Base-by-base conservation (phyloP, 768 basidiomycete species). In the Chlorophyllum brunneum region DNA sequence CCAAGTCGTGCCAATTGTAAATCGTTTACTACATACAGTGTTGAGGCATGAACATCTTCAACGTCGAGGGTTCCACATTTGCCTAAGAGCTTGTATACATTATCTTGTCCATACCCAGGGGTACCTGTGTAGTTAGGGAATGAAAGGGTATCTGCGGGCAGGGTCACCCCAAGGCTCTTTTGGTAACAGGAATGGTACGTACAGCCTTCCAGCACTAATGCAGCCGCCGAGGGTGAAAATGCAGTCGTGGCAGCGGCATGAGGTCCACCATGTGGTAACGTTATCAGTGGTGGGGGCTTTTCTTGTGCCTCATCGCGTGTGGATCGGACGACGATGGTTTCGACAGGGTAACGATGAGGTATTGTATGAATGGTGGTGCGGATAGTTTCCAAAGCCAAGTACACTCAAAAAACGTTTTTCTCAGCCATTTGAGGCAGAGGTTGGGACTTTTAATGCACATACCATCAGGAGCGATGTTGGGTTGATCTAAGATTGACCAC, bases 91-190 rank as follows among this genome's bases (percentile, higher is more conserved):
- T 66, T 67, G 43, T 73, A 75, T 29, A 87, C 68, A n/a, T 73
- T 74, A n/a, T 64, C 69, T 55, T 88, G 80, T 0, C 86, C 86
- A 51, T 72, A 87, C 2, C 87, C 87, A 27, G 76, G 65, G 0
- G 83, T 83, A 0, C 87, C 87, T 0, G 80, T 82, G 61, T 88
- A 88, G 62, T 86, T 86, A 0, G 81, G 80, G 9, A 77, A 54
- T 1, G 80, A 81, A 5, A 87, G 51, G 0, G 79, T 82, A 58
- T 83, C 86, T 82, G 59, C 44, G 31, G 33, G 20, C 44, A 11
- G 13, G 10, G 48, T 38, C 11, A 51, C 36, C 34, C 43, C 23
- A n/a, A 30, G 30, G 9, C 20, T 20, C 27, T 26, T 33, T 7
- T 46, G 15, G 34, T 29, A 26, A 24, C 33, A 42, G 30, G 46